Percentiles rank a stretch among this genome's conserved stretches.
Evolutionary conservation across 164 flowering plant genomes (phyloP).

Genomic region (Liriodendron chinense): DNA sequence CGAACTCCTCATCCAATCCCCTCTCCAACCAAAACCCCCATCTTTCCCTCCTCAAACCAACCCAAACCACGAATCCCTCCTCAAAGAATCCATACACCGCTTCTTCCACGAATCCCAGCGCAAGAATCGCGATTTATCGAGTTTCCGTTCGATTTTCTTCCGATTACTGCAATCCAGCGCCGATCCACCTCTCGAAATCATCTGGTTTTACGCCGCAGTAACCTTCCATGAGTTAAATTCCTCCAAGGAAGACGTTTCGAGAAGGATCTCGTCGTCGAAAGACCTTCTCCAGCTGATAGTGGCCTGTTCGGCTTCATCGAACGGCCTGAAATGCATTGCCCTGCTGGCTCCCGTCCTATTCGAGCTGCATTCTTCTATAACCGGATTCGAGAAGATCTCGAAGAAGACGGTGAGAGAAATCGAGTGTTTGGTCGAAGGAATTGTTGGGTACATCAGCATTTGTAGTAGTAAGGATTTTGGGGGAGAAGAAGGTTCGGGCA

Average conservation of each 20-base stretch:
- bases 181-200: slow-evolving; percentile 67
- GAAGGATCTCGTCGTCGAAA: slow-evolving; percentile 26
- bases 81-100: slow-evolving; percentile 39
- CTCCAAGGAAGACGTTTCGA: slow-evolving; percentile 17
- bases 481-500: slow-evolving; percentile 18
- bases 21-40: not conserved
- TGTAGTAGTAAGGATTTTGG: slow-evolving; percentile 29
- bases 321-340: slow-evolving; percentile 37
- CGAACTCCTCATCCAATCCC: not conserved
- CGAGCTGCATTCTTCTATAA: slow-evolving; percentile 33
- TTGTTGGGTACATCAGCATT: slow-evolving; percentile 42
- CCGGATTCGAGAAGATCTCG: slow-evolving; percentile 17
- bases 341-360: slow-evolving; percentile 62
- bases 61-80: slow-evolving; percentile 28
- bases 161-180: slow-evolving; percentile 28
- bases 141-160: slow-evolving; percentile 24
- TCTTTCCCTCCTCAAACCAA: not conserved
- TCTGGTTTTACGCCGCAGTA: slow-evolving; percentile 69
- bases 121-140: slow-evolving; percentile 23
- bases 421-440: slow-evolving; percentile 41
- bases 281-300: slow-evolving; percentile 52
- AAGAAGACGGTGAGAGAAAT: slow-evolving; percentile 38
- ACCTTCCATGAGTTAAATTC: slow-evolving; percentile 24
- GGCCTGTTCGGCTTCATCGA: slow-evolving; percentile 45
- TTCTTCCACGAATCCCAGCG: slow-evolving; percentile 21